Evolutionary conservation across 2,329 filamentous ascomycete genomes (phyloP), one percentile per base, ranked within the genome.

Genomic region (Epichloe festucae): DNA sequence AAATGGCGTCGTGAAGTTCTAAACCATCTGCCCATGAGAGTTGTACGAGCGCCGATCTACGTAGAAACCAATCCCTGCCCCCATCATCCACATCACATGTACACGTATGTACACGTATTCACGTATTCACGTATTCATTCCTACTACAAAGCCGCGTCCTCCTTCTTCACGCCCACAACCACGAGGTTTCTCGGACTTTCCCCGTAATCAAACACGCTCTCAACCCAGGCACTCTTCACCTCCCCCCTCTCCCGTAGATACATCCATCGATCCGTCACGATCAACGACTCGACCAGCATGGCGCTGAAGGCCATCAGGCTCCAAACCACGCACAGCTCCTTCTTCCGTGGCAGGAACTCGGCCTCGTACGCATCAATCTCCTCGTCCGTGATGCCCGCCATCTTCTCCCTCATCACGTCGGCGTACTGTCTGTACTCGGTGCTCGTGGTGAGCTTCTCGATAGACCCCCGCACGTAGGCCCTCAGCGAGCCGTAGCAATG

Each of bases 241-340:
- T 84, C 70, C 42, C 78, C 23, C 59, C 95, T 87, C 70, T 98
- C 91, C 53, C 74, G 78, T 58, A 98, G 71, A 70, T 84, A 98
- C 55, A 87, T 71, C 87, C 89, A 98, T 45, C 93, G 78, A 72
- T 98, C 93, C 45, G 85, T 81, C 49, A 95, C 89, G 60, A 98
- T 91, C 53, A 94, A 73, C 35, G 89, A 88, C 72, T 98, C 93
- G 2, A 94, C 83, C 4, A 95, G 85, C 19, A 81, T 81, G 3
- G 91, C 90, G 65, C 89, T 94, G 61, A 95, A 96, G 1, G 93
- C 90, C 91, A 98, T 98, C 60, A 98, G 67, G 58, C 81, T 89
- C 93, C 93, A 98, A 53, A 94, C 80, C 7, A 94, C 77, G 62
- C 85, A 89, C 40, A 98, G 70, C 62, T 96, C 85, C 59, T 89